Evolutionary conservation across 164 flowering plant genomes (phyloP), one percentile per base, ranked within the genome.

Genomic region (Aristolochia fimbriata): DNA sequence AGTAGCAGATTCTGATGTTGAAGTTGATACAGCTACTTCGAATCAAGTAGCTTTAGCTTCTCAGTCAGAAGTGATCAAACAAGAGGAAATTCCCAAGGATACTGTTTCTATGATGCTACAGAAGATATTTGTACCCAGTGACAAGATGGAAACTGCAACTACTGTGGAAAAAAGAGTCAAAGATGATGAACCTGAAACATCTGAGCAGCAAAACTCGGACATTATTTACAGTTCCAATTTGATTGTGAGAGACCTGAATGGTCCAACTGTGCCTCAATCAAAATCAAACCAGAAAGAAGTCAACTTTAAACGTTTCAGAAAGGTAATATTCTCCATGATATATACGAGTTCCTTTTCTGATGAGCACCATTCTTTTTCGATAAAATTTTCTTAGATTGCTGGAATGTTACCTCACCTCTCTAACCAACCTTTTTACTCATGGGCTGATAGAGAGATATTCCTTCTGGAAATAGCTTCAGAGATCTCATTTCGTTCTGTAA

Each of bases 1-100:
- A 27, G 95, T 92, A 33, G 98, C 87, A 56, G 96, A 92, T 74
- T 88, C 98, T 61, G 96, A 92, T 68, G 78, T 62, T 33, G 98
- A 91, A 70, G 70, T 37, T 37, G 96, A 88, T 61, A 78, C 83
- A 22, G 76, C 77, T 13, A 62, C 77, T 57, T 73, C 86, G 48
- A 37, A 59, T 64, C 66, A 11, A 58, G 65, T 57, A 62, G 68
- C 68, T 59, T 67, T 50, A 24, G 59, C 63, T 37, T 61, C 49
- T 33, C 24, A 45, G 52, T 23, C 57, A 47, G 62, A 70, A 71
- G 58, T 63, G 21, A 55, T 69, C 41, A 69, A 69, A 59, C 6
- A 41, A 53, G 74, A 75, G 61, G 67, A 71, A 45, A 33, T 61
- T 20, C 19, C 64, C 62, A 62, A 25, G 24, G 49, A 57, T 51